These are phyloP conservation scores for Pleodorina starrii DNA, from an alignment of 139 green algal species.

Conservation along the genomic window DNA sequence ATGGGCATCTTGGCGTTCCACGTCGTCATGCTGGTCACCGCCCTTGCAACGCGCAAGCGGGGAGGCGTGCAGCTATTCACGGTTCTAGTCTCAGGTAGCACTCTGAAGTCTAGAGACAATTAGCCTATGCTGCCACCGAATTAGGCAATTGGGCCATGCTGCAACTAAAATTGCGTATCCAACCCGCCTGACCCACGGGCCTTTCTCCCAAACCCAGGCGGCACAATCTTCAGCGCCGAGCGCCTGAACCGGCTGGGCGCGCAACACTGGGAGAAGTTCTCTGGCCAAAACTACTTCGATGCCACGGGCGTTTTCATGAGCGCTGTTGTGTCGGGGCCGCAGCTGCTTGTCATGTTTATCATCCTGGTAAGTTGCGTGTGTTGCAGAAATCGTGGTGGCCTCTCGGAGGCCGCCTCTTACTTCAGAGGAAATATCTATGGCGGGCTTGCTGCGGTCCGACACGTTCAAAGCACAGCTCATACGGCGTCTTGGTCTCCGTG, in stretches of 20 bases:
- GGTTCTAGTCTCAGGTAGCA: constrained; percentile 47
- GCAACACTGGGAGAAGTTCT: constrained; percentile 65
- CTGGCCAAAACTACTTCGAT: constrained; percentile 73
- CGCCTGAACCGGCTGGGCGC: constrained; percentile 61
- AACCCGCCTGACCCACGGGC: constrained; percentile 15
- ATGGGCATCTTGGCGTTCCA: constrained; percentile 31
- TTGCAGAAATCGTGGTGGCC: too few relatives aligned
- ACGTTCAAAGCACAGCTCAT: too few relatives aligned
- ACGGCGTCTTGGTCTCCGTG: too few relatives aligned
- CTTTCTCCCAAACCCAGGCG: constrained; percentile 7
- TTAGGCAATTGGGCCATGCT: too few relatives aligned
- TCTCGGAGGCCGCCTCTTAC: too few relatives aligned
- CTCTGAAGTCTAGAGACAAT: neutral
- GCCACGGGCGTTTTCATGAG: constrained; percentile 64
- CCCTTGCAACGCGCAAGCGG: constrained; percentile 33
- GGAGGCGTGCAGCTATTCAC: constrained; percentile 17
- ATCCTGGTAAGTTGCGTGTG: constrained; percentile 57
- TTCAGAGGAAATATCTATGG: too few relatives aligned
- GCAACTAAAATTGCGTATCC: neutral
- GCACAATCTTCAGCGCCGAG: constrained; percentile 59
- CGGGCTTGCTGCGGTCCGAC: too few relatives aligned
- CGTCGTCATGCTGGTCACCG: constrained; percentile 30
- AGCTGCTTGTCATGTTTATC: constrained; percentile 67
- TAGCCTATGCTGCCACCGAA: too few relatives aligned
- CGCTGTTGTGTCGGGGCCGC: constrained; percentile 63